Evolutionary conservation across 345 rosid genomes (phyloP), one percentile per base, ranked within the genome.

Genomic region (Clarkia xantiana): DNA sequence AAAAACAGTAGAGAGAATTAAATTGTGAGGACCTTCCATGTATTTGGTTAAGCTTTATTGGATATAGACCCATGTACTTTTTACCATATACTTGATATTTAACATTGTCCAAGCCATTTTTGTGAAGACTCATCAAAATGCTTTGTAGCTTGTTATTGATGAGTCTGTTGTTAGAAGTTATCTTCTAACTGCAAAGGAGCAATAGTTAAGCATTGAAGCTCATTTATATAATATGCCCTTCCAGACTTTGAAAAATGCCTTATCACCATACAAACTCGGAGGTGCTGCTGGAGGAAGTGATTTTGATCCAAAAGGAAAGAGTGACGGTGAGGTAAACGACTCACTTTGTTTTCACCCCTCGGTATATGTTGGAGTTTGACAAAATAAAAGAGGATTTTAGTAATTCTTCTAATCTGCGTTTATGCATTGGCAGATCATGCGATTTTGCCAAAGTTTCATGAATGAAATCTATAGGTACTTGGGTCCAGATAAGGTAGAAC

Each of bases 241-340:
- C 11, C 81, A 91, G 98, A 84, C 98, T n/a, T 67, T 91, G 61
- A 91, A 82, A 68, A 91, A 91, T 69, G 93, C 96, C 53, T 52
- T 91, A 59, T 91, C 90, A 45, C 96, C 98, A 14, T 86, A 80
- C 74, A 91, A 84, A 71, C 74, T 91, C 60, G 98, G 98, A 74
- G 98, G 98, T 43, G 94, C 98, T 47, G 87, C 96, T 23, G 98
- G 98, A 58, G 96, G 98, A 63, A 84, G 98, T 55, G 98, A 91
- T 71, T 91, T 91, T 78, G 95, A 91, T 70, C 98, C 96, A 39
- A 91, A 84, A 72, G 98, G 96, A 60, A 84, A 72, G 80, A 91
- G 94, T 75, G 96, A 91, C 64, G 82, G 74, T 62, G 98, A 91
- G 87, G 98, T 91, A 40, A 65, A 61, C 38, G 13, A 25, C 40